phyloP scores from a whole-genome alignment of 805 yeast genomes.

The Lipomyces lipofer region DNA sequence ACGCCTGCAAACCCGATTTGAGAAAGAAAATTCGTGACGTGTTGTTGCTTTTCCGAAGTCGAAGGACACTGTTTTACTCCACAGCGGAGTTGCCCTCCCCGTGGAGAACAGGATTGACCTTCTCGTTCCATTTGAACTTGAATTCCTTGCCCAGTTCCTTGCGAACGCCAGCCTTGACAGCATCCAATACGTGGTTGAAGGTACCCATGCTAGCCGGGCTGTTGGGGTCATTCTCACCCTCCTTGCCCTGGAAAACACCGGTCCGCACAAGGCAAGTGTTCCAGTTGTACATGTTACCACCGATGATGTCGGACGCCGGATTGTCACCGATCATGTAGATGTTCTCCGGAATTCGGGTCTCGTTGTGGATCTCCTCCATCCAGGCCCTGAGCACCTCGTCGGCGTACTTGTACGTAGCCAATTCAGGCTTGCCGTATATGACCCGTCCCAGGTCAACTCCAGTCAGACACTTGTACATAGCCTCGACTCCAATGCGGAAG shows the following conservation, averaged over 20 bases:
- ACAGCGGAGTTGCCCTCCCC: slow-evolving; percentile 3
- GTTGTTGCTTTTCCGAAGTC: neutral
- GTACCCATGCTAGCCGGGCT: slow-evolving; percentile 60
- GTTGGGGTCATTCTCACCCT: slow-evolving; percentile 43
- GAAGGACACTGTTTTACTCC: slow-evolving; percentile 4
- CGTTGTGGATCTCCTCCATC: slow-evolving; percentile 73
- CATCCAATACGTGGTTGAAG: slow-evolving; percentile 74
- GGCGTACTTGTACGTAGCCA: slow-evolving; percentile 82
- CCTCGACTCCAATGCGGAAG: slow-evolving; percentile 81
- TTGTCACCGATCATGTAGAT: slow-evolving; percentile 90
- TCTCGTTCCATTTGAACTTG: slow-evolving; percentile 4
- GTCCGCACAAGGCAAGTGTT: slow-evolving; percentile 81
- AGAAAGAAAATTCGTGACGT: slow-evolving; percentile 2
- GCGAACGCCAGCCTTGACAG: slow-evolving; percentile 76
- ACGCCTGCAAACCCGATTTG: slow-evolving; percentile 5
- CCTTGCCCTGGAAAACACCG: slow-evolving; percentile 81
- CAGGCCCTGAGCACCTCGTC: slow-evolving; percentile 72
- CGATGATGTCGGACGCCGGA: slow-evolving; percentile 84
- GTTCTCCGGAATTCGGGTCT: slow-evolving; percentile 74
- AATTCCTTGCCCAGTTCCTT: slow-evolving; percentile 2
- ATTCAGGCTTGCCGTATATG: slow-evolving; percentile 87
- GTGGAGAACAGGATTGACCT: slow-evolving; percentile 1
- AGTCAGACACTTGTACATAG: slow-evolving; percentile 79
- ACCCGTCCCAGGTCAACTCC: slow-evolving; percentile 78
- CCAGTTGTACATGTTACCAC: slow-evolving; percentile 90